Evolutionary conservation across 176 grass and related monocot species (phyloP).

Genomic region (Panicum miliaceum): DNA sequence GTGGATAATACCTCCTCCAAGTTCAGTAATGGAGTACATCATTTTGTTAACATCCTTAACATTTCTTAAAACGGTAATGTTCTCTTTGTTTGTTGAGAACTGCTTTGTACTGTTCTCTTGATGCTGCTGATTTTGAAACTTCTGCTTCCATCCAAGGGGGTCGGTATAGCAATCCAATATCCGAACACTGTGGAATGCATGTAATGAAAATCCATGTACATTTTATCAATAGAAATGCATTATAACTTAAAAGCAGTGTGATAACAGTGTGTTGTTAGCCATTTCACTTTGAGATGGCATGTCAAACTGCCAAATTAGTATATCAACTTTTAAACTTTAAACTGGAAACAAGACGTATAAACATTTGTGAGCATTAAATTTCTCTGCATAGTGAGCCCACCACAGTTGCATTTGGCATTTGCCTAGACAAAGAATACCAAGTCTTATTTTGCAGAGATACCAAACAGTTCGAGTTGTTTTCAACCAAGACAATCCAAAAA

Average conservation of each 20-base stretch:
- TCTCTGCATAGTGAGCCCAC: not conserved
- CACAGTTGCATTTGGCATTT: conserved; percentile 1
- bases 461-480: not conserved
- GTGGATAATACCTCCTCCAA: conserved; percentile 62
- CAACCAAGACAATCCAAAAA: not conserved
- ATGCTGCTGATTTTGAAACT: conserved; percentile 36
- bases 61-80: conserved; percentile 54
- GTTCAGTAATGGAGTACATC: conserved; percentile 52
- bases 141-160: conserved; percentile 84
- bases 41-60: conserved; percentile 69
- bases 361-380: not conserved
- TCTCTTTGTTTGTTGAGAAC: conserved; percentile 29
- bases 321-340: not conserved
- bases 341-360: not conserved
- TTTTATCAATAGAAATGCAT: conserved; percentile 17
- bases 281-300: not conserved
- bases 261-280: not conserved
- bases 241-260: conserved; percentile 15
- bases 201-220: conserved; percentile 3
- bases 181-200: conserved; percentile 52
- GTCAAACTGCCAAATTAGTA: not conserved
- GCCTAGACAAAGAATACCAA: not conserved
- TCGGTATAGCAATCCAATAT: conserved; percentile 91
- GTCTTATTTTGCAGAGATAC: not conserved
- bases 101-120: conserved; percentile 23